Base-by-base conservation (phyloP, 139 green algal genomes). In the Chlorella sp. region DNA sequence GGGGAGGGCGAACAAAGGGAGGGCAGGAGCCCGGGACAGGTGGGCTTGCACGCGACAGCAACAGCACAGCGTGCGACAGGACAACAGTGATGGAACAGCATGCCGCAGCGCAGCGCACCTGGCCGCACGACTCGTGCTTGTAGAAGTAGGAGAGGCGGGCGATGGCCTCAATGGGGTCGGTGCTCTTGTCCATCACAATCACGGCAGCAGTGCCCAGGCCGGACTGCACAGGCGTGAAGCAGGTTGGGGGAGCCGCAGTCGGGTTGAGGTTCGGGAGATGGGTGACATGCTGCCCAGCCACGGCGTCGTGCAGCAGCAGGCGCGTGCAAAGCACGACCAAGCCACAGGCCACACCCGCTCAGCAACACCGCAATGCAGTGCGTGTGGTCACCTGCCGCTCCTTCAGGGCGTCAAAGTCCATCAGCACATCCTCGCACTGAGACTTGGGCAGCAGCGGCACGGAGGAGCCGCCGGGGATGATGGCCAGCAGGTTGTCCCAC, bases 161-260 rank as follows among this genome's bases (percentile, higher is more conserved):
- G 86, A 99, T 99, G 65, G 97, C 97, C 76, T 99, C 97, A 57
- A 99, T 97, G 4, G 98, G 88, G 84, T 99, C 97, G 13, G 97
- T 99, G 62, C 68, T 92, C 92, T 99, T 99, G 91, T 99, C 95
- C 97, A 99, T 99, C 38, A 99, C 97, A 75, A 99, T 99, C n/a
- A 99, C 97, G 4, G 97, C 97, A 3, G 97, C 97, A 17, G 97
- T 99, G 60, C 97, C 97, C 83, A 99, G 91, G 68, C 96, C 96
- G 6, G 89, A 94, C 80, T 85, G 76, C 81, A 39, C 21, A 17
- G 44, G 44, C 7, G 44, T 7, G 44, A 55, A 17, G 3, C 5
- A n/a, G 20, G 18, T 63, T 36, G 51, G 0, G 16, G 74, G 3
- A n/a, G 70, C 25, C n/a, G n/a, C n/a, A n/a, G n/a, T n/a, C n/a